These are phyloP conservation scores for Kernera saxatilis DNA, from an alignment of 345 rosid genomes.

Conservation along the genomic window DNA sequence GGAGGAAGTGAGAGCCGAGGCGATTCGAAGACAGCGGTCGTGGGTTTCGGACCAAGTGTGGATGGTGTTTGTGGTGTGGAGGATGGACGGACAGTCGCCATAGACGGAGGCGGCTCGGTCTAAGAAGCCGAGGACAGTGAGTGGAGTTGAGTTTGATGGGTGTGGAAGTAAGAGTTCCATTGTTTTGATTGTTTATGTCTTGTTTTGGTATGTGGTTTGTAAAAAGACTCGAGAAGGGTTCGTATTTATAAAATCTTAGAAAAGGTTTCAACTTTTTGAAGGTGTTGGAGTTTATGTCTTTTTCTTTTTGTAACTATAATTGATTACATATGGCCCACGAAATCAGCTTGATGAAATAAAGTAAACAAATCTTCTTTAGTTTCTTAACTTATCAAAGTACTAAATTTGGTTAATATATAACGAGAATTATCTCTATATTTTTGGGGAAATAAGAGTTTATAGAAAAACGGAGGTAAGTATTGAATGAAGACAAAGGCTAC, in stretches of 20 bases:
- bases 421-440: background rate
- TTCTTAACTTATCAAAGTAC: constrained; percentile 13
- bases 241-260: constrained; percentile 12
- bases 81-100: constrained; percentile 61
- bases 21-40: constrained; percentile 65
- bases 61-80: constrained; percentile 45
- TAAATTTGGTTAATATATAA: background rate
- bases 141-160: constrained; percentile 32
- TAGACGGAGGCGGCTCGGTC: constrained; percentile 72
- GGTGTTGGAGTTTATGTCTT: background rate
- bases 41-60: constrained; percentile 69
- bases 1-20: constrained; percentile 58
- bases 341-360: constrained; percentile 21
- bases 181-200: background rate
- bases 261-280: background rate
- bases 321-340: constrained; percentile 26
- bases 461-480: background rate
- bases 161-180: constrained; percentile 42
- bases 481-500: constrained; percentile 2
- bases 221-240: background rate
- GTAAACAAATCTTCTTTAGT: constrained; percentile 21
- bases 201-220: background rate
- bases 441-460: background rate
- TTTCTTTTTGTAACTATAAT: constrained; percentile 1
- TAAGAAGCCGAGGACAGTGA: constrained; percentile 40